Conservation (phyloP, 345 rosid species). For the Arabidopsis arenosa region DNA sequence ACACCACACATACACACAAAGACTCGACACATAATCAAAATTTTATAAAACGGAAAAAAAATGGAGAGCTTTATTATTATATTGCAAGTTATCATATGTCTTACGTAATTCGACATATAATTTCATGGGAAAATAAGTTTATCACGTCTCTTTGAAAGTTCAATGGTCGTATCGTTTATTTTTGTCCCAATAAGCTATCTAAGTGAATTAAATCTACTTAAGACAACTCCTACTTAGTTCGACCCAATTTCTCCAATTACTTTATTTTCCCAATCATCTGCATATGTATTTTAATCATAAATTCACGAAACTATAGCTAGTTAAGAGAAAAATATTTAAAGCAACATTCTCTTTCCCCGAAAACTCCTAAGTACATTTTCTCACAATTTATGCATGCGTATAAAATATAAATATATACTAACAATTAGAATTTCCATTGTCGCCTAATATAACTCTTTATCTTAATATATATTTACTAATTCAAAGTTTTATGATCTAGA, state of each 20-base stretch:
- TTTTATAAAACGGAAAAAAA: not conserved
- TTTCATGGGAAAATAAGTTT: constrained; percentile 2
- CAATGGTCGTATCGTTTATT: constrained; percentile 34
- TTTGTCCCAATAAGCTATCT: constrained; percentile 20
- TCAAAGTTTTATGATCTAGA: too few relatives aligned
- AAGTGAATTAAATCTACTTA: constrained; percentile 20
- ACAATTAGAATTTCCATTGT: too few relatives aligned
- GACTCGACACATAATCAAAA: constrained; percentile 17
- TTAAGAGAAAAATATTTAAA: too few relatives aligned
- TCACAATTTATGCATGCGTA: too few relatives aligned
- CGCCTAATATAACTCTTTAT: too few relatives aligned
- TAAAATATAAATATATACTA: too few relatives aligned
- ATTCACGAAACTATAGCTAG: too few relatives aligned
- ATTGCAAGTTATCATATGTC: constrained; percentile 26
- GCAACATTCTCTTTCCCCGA: too few relatives aligned
- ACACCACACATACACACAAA: not conserved
- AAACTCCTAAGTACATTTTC: too few relatives aligned
- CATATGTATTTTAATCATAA: too few relatives aligned
- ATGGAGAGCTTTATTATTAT: not conserved
- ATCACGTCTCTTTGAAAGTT: constrained; percentile 43
- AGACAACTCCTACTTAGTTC: constrained; percentile 23
- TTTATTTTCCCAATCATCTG: not conserved
- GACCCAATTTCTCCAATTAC: not conserved
- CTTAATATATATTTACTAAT: too few relatives aligned
- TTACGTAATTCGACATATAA: constrained; percentile 35